Base-by-base conservation (phyloP, 208 protist species). In the Strigomonas culicis region DNA sequence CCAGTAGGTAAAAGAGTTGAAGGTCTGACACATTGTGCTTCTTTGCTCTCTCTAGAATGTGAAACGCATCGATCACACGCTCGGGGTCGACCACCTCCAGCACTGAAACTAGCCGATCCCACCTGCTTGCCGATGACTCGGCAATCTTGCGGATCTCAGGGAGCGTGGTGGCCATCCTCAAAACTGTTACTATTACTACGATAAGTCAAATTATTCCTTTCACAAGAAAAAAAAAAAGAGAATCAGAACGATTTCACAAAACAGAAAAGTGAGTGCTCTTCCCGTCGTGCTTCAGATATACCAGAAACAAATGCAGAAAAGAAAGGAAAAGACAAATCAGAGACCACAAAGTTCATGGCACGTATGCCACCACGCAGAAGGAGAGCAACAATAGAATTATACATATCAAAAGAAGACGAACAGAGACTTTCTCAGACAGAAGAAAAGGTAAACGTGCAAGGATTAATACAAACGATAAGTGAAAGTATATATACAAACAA, bases 41-140 rank as follows among this genome's bases (percentile, higher is more conserved):
- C 36, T 71, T 81, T 17, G 70, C 69, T 0, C 68, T 70, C 43
- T 84, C 77, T 0, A 88, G 64, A 21, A 88, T 82, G 57, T 73
- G 74, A 22, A 66, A 68, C 3, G 72, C 81, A 43, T 84, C 74
- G 41, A 88, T 81, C 28, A 76, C 71, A 0, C 67, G 71, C 21
- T 80, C 74, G 39, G 81, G 74, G 52, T 88, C 75, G 25, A 75
- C 78, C 30, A 63, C 68, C 25, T 84, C 74, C 4, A 88, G 67
- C 28, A 84, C 75, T 0, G 75, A 74, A 2, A 79, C 55, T 24
- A 88, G 63, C 10, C 74, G 75, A 56, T 88, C 81, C 77, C 77
- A 88, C 34, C 81, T 71, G 19, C 74, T 84, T 0, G 75, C 74
- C 0, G 68, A 74, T 17, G 72, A 36, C 25, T 66, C 50, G 15